phyloP scores from a whole-genome alignment of 768 basidiomycete genomes.

The Leccinum pellstonianum region DNA sequence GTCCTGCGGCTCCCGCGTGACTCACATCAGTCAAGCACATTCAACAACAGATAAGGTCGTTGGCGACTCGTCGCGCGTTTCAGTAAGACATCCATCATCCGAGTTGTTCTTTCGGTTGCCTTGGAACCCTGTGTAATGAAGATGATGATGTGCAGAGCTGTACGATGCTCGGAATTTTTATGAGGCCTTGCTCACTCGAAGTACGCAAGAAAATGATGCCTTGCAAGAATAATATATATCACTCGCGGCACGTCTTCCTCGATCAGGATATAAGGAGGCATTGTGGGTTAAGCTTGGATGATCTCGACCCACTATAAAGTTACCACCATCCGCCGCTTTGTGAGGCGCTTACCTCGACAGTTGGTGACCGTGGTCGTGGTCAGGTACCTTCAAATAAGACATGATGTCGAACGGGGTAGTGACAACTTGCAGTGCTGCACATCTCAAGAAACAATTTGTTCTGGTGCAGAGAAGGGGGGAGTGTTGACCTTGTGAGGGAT shows the following conservation, averaged over 20 bases:
- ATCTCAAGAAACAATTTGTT: background rate
- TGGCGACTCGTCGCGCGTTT: constrained; percentile 67
- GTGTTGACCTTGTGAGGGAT: no score
- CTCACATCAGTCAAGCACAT: constrained; percentile 69
- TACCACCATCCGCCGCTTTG: background rate
- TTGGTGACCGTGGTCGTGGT: background rate
- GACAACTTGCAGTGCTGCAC: no score
- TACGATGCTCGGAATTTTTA: constrained; percentile 55
- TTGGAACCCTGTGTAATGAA: no score
- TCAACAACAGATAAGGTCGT: constrained; percentile 53
- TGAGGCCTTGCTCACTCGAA: constrained; percentile 50
- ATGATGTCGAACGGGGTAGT: background rate
- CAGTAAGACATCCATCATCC: constrained; percentile 36
- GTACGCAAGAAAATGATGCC: no score
- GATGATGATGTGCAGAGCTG: constrained; percentile 35
- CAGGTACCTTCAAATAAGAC: background rate
- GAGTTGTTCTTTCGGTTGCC: no score
- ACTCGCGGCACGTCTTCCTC: no score
- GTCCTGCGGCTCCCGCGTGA: background rate
- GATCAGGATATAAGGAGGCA: no score
- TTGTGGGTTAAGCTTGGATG: no score
- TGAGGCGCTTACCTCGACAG: background rate
- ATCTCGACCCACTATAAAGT: no score
- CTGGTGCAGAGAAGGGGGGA: no score
- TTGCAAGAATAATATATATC: no score